Evolutionary conservation across 306 rosid species (phyloP), one percentile per base, ranked within the genome.

Genomic region (Malus orientalis): DNA sequence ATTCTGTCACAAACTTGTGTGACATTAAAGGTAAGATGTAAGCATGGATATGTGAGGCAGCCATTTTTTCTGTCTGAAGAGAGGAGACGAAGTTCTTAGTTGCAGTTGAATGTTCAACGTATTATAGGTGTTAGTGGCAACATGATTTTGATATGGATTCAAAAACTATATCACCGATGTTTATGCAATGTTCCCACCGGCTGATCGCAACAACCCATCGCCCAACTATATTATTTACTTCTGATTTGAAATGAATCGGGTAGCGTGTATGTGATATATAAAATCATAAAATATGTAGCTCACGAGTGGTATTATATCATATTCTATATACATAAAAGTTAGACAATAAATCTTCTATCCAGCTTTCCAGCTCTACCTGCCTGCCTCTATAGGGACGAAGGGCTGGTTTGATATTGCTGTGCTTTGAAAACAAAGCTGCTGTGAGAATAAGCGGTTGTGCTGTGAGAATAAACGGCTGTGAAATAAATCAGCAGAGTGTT

Each of bases 11-110:
- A 13, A 79, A 30, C 3, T 70, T 81, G 77, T 80, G 74, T 32
- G 84, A 79, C 59, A 60, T 70, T 71, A 78, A 69, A 6, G 82
- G 80, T 58, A 84, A 74, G 67, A 78, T 84, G 33, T 77, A 76
- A 12, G 61, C 58, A 70, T 80, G 81, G 74, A 16, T 62, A 33
- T 75, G 53, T 4, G 67, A 25, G 54, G 57, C 33, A 71, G n/a
- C 78, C 78, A 76, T 80, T 32, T 68, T 19, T 13, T 55, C 20
- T 63, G 30, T 53, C 36, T 25, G 40, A 12, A 29, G 25, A 22
- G 74, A 47, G 63, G 54, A 58, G 23, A 13, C 29, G 25, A 45
- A 3, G n/a, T 44, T 47, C 45, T 8, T n/a, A 44, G 33, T 60
- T 69, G 72, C 32, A 32, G 51, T 22, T 40, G 60, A 44, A 13